Evolutionary conservation across 352 stramenopile species (phyloP).

Genomic region (Globisporangium echinulatum): DNA sequence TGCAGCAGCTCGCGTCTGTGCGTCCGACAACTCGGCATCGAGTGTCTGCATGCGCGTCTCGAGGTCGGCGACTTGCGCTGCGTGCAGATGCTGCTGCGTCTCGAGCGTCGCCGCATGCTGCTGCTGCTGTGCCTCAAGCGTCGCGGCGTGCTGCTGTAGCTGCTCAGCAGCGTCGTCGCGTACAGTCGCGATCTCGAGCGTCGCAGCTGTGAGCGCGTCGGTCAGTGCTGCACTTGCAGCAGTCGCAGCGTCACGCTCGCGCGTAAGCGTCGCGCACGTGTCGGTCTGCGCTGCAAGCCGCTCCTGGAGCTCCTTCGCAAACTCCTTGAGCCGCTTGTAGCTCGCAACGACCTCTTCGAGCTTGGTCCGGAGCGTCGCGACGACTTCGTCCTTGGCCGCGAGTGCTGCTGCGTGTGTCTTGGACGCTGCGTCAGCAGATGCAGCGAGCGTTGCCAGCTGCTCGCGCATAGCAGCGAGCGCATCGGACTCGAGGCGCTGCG

Average conservation of each 20-base stretch:
- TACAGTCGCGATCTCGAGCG: slow-evolving; percentile 21
- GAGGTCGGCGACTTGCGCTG: slow-evolving; percentile 23
- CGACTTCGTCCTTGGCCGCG: slow-evolving; percentile 36
- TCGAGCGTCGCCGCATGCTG: slow-evolving; percentile 12
- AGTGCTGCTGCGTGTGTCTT: slow-evolving; percentile 3
- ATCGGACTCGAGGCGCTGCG: slow-evolving; percentile 4
- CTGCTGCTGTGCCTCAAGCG: slow-evolving; percentile 8
- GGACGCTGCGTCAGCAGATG: slow-evolving; percentile 4
- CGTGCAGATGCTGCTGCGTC: slow-evolving; percentile 17
- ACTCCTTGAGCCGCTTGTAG: slow-evolving; percentile 53
- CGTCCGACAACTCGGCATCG: slow-evolving; percentile 21
- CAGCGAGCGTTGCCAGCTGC: slow-evolving; percentile 17
- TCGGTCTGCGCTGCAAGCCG: slow-evolving; percentile 22
- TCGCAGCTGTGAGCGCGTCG: slow-evolving; percentile 22
- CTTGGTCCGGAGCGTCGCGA: slow-evolving; percentile 48
- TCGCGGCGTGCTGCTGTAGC: not conserved
- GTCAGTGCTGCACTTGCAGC: slow-evolving; percentile 21
- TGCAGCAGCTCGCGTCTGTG: slow-evolving; percentile 12
- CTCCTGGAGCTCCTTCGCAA: slow-evolving; percentile 40
- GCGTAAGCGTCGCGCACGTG: slow-evolving; percentile 9
- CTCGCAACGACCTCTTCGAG: slow-evolving; percentile 53
- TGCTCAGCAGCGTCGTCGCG: slow-evolving; percentile 10
- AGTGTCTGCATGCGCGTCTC: slow-evolving; percentile 20
- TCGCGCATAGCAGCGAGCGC: slow-evolving; percentile 18
- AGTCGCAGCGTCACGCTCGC: slow-evolving; percentile 20